phyloP scores from a whole-genome alignment of 306 rosid species.

The Cucumis melo region DNA sequence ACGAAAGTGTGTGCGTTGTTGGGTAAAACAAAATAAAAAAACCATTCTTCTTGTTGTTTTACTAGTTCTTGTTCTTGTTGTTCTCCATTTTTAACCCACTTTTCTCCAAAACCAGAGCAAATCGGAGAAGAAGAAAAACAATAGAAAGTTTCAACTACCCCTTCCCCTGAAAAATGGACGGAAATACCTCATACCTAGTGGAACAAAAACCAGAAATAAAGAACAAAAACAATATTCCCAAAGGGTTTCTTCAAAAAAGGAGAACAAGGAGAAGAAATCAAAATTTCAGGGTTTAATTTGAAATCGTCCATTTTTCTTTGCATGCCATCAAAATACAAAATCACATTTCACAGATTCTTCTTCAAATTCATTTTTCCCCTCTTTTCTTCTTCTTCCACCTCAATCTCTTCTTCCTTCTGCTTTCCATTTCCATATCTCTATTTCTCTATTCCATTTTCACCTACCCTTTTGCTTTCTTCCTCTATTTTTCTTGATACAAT shows the following conservation, averaged over 20 bases:
- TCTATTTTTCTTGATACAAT: background rate
- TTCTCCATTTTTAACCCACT: background rate
- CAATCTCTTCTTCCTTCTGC: slow-evolving; percentile 10
- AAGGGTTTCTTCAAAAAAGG: background rate
- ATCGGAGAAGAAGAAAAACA: slow-evolving; percentile 5
- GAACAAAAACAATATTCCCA: background rate
- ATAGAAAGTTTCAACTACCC: slow-evolving; percentile 14
- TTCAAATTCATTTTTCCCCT: background rate
- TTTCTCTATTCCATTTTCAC: background rate
- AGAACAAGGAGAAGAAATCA: background rate
- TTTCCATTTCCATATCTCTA: slow-evolving; percentile 3
- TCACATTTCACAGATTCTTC: background rate
- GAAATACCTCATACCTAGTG: slow-evolving; percentile 13
- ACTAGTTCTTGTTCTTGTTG: background rate
- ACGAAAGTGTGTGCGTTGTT: slow-evolving; percentile 29
- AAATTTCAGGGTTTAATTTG: background rate
- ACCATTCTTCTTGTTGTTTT: background rate
- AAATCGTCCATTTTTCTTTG: slow-evolving; percentile 1
- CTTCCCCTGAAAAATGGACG: slow-evolving; percentile 13
- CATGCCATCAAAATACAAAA: background rate
- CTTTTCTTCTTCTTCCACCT: background rate
- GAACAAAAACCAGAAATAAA: background rate
- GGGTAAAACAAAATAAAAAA: background rate
- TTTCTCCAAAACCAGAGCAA: slow-evolving; percentile 10
- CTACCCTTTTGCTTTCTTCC: background rate